These are phyloP conservation scores for Cymbopogon flexuosus DNA, from an alignment of 202 grass and related monocot genomes.

Conservation along the genomic window DNA sequence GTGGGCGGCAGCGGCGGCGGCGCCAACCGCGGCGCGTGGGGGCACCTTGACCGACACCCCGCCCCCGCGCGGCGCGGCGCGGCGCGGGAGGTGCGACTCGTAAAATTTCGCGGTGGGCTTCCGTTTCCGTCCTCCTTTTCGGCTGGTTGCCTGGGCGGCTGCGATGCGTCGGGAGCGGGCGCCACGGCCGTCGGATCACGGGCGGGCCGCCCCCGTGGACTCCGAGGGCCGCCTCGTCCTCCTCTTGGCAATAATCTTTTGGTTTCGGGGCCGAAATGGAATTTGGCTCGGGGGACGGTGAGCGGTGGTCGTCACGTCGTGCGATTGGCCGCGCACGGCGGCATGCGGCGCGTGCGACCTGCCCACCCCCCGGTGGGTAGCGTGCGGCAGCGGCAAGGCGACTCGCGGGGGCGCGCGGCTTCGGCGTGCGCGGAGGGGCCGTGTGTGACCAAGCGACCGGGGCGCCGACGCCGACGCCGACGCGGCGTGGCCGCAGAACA, in stretches of 20 bases:
- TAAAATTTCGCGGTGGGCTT: background rate
- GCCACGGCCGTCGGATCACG: constrained; percentile 18
- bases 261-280: background rate
- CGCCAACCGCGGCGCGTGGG: constrained; percentile 34
- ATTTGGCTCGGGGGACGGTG: background rate
- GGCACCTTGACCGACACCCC: constrained; percentile 36
- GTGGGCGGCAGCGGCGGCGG: constrained; percentile 39
- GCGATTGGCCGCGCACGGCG: constrained; percentile 37
- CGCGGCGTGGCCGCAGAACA: constrained; percentile 1
- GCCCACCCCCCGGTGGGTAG: background rate
- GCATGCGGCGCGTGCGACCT: constrained; percentile 36
- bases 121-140: background rate
- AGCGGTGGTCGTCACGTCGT: background rate
- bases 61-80: background rate
- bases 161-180: background rate
- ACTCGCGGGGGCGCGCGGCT: constrained; percentile 5
- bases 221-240: background rate
- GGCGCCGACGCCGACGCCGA: constrained; percentile 3
- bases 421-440: background rate
- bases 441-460: background rate
- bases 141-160: background rate
- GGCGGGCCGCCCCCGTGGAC: background rate
- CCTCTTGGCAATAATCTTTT: background rate
- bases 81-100: background rate
- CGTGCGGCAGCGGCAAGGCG: constrained; percentile 36